Percentiles rank a stretch among this genome's conserved stretches.
These are phyloP conservation scores for Maudiozyma turicensis DNA, from an alignment of 805 yeast species.

Conservation along the genomic window DNA sequence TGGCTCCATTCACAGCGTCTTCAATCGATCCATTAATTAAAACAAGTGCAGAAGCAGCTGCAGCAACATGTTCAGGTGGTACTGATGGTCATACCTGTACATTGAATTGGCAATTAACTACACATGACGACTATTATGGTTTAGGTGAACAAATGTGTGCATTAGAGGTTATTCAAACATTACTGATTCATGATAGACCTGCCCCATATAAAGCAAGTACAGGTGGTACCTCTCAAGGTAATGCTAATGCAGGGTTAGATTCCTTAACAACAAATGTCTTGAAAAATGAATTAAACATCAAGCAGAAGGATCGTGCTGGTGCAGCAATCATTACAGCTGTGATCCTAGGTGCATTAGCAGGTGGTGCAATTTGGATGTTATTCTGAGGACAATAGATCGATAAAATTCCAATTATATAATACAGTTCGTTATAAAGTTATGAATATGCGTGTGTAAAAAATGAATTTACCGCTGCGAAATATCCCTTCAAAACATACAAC, in stretches of 20 bases:
- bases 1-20: constrained; percentile 42
- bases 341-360: constrained; percentile 48
- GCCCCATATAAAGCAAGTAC: constrained; percentile 44
- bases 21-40: constrained; percentile 34
- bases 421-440: no score
- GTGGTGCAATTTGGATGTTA: constrained; percentile 75
- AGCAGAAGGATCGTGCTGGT: constrained; percentile 68
- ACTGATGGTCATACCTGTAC: constrained; percentile 71
- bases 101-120: constrained; percentile 45
- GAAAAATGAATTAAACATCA: constrained; percentile 35
- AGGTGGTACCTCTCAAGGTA: constrained; percentile 51
- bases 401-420: background rate
- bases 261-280: constrained; percentile 32
- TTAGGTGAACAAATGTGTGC: constrained; percentile 76
- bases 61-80: constrained; percentile 65
- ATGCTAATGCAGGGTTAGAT: constrained; percentile 42
- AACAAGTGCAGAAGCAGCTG: constrained; percentile 57
- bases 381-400: constrained; percentile 22
- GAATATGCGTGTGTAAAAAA: no score
- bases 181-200: constrained; percentile 35
- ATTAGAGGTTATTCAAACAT: constrained; percentile 48
- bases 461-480: no score
- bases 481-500: no score
- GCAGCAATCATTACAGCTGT: constrained; percentile 83
- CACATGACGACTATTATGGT: constrained; percentile 61